phyloP scores from a whole-genome alignment of 192 early-diverging fungal species.

The Coemansia sp. region DNA sequence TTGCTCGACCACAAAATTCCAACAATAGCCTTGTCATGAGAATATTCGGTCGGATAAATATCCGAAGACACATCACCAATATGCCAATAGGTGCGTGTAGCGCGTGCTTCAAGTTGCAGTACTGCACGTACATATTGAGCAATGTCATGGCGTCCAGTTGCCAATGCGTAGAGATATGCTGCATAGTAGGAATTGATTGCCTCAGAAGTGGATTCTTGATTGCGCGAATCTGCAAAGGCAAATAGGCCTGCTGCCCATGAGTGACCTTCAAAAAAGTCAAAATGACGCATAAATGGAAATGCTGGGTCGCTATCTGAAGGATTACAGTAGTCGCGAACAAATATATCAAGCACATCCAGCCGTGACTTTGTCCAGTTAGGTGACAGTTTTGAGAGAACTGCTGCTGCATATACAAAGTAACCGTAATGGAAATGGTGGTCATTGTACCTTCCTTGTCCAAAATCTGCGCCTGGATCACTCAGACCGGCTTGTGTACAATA shows the following conservation, averaged over 20 bases:
- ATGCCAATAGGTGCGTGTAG: slow-evolving; percentile 55
- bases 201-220: slow-evolving; percentile 58
- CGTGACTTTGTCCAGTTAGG: slow-evolving; percentile 30
- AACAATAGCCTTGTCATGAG: slow-evolving; percentile 33
- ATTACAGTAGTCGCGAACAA: slow-evolving; percentile 56
- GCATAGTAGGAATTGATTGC: slow-evolving; percentile 59
- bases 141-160: slow-evolving; percentile 28
- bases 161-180: slow-evolving; percentile 39
- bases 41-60: slow-evolving; percentile 41
- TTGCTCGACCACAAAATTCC: slow-evolving; percentile 57
- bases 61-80: slow-evolving; percentile 21
- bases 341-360: slow-evolving; percentile 17
- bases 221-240: slow-evolving; percentile 52
- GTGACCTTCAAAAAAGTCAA: slow-evolving; percentile 63
- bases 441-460: slow-evolving; percentile 58
- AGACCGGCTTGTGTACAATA: slow-evolving; percentile 32
- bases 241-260: slow-evolving; percentile 59
- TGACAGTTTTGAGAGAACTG: slow-evolving; percentile 40
- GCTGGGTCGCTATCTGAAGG: slow-evolving; percentile 15
- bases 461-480: slow-evolving; percentile 40
- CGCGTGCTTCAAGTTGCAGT: slow-evolving; percentile 47
- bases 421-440: slow-evolving; percentile 64
- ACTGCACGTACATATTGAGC: slow-evolving; percentile 30
- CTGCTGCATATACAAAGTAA: slow-evolving; percentile 56
- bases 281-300: slow-evolving; percentile 56